phyloP scores from a whole-genome alignment of 2,329 filamentous ascomycete genomes.

The Botrytis byssoidea region DNA sequence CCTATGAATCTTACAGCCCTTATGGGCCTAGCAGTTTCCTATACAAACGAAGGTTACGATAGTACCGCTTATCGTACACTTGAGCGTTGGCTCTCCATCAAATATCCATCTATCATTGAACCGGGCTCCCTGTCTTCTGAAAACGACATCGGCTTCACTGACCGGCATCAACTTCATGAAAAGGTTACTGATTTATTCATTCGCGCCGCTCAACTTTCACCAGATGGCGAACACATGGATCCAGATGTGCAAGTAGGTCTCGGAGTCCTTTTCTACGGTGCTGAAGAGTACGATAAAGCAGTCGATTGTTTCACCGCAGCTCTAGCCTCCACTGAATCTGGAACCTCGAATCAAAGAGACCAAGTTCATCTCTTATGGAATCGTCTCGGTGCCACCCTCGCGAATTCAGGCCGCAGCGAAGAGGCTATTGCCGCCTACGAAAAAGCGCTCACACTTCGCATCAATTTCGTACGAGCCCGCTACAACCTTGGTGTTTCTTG shows the following conservation, averaged over 20 bases:
- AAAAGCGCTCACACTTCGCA: slow-evolving; percentile 81
- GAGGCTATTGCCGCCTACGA: slow-evolving; percentile 97
- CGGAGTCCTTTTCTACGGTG: slow-evolving; percentile 95
- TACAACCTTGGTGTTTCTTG: slow-evolving; percentile 97
- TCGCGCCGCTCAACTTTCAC: slow-evolving; percentile 84
- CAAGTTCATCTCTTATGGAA: slow-evolving; percentile 97
- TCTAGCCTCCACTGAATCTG: slow-evolving; percentile 79
- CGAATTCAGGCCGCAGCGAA: slow-evolving; percentile 89
- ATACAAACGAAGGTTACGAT: slow-evolving; percentile 98
- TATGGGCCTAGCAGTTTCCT: slow-evolving; percentile 94
- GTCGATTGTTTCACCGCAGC: slow-evolving; percentile 97
- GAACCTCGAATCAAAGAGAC: slow-evolving; percentile 76
- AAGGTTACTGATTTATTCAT: slow-evolving; percentile 92
- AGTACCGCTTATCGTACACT: slow-evolving; percentile 93
- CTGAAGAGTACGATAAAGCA: slow-evolving; percentile 96
- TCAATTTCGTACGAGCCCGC: slow-evolving; percentile 94
- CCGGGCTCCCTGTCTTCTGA: slow-evolving; percentile 67
- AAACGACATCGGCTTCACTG: slow-evolving; percentile 89
- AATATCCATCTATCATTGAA: slow-evolving; percentile 81
- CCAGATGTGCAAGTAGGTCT: slow-evolving; percentile 97
- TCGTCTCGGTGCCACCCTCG: slow-evolving; percentile 89
- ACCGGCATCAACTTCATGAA: slow-evolving; percentile 83
- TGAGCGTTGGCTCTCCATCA: slow-evolving; percentile 93
- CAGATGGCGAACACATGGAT: slow-evolving; percentile 92
- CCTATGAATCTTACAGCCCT: slow-evolving; percentile 83